These are phyloP conservation scores for Lasiosphaeriaceae sp. DNA, from an alignment of 495 filamentous ascomycete genomes.

Conservation along the genomic window DNA sequence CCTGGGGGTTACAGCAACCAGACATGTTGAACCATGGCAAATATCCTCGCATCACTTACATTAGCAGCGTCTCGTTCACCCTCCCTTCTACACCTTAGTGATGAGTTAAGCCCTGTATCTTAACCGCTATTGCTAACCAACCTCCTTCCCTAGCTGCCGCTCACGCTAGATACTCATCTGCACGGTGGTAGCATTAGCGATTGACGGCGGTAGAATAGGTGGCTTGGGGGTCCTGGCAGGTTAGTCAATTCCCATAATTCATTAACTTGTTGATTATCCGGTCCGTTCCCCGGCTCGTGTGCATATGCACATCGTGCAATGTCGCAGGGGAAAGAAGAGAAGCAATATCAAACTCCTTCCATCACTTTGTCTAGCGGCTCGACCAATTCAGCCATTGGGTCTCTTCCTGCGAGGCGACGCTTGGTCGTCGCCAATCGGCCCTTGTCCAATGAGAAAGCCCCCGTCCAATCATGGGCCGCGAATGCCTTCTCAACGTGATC, in stretches of 20 bases:
- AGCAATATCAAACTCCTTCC: neutral
- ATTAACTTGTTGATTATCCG: neutral
- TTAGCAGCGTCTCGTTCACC: neutral
- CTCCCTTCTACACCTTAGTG: too few species aligned
- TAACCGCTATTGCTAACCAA: neutral
- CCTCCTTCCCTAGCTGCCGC: too few species aligned
- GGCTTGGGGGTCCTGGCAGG: too few species aligned
- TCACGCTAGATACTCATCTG: too few species aligned
- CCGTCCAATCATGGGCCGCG: neutral
- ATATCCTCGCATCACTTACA: neutral
- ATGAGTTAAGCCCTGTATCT: too few species aligned
- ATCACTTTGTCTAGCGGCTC: neutral
- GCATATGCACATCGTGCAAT: neutral
- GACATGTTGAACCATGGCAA: too few species aligned
- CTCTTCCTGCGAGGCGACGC: neutral
- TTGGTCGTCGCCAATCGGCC: too few species aligned
- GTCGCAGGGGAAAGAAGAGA: neutral
- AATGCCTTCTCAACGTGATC: neutral
- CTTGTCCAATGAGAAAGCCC: neutral
- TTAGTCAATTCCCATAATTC: neutral
- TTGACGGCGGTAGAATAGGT: too few species aligned
- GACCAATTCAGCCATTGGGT: neutral
- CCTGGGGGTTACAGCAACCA: too few species aligned
- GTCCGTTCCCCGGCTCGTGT: neutral
- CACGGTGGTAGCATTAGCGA: too few species aligned